These are phyloP conservation scores for Tanacetum coccineum DNA, from an alignment of 129 eudicot genomes.

Conservation along the genomic window DNA sequence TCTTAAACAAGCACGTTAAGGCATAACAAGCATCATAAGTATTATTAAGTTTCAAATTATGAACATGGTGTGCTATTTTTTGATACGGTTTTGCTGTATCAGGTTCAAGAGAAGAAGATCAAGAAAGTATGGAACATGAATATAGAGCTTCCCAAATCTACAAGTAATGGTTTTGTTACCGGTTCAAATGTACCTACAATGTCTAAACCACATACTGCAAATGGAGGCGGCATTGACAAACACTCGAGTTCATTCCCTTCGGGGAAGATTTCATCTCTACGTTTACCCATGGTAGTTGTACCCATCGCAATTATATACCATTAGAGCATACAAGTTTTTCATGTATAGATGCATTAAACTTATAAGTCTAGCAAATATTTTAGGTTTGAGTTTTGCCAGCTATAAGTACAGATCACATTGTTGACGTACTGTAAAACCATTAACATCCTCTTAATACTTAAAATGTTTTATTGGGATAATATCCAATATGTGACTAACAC, in stretches of 20 bases:
- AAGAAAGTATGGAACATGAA: constrained; percentile 75
- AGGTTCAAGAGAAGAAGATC: constrained; percentile 95
- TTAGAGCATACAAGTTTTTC: neutral
- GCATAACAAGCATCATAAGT: neutral
- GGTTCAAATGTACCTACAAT: constrained; percentile 50
- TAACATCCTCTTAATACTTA: neutral
- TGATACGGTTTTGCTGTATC: constrained; percentile 20
- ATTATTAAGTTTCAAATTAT: neutral
- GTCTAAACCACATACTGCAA: constrained; percentile 40
- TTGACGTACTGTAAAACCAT: neutral
- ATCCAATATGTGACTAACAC: neutral
- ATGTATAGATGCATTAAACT: neutral
- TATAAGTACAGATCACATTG: neutral
- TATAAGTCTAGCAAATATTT: neutral
- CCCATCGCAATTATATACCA: constrained; percentile 22
- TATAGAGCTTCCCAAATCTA: constrained; percentile 48
- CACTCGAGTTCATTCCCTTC: neutral
- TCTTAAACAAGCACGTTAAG: neutral
- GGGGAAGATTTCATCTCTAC: constrained; percentile 40
- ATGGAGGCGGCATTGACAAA: constrained; percentile 34
- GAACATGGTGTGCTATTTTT: neutral
- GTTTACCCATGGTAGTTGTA: constrained; percentile 83
- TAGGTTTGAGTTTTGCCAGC: neutral
- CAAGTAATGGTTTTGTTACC: constrained; percentile 54
- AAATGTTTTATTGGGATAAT: neutral